These are phyloP conservation scores for Hypoxylon fuscum DNA, from an alignment of 495 filamentous ascomycete species.

Conservation along the genomic window DNA sequence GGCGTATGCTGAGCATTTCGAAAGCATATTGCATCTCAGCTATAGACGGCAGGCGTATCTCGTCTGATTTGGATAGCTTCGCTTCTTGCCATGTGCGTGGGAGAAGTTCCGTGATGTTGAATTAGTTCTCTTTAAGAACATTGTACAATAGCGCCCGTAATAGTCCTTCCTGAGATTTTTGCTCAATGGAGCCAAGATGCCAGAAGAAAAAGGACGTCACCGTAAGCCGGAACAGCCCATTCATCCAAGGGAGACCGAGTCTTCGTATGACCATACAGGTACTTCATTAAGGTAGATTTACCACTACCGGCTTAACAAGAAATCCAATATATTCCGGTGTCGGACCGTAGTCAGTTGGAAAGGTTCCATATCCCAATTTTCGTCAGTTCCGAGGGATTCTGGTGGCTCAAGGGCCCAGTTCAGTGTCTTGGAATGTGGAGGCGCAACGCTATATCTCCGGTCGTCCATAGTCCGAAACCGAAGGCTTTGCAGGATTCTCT, in stretches of 20 bases:
- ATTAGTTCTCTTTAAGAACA: constrained; percentile 29
- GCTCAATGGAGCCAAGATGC: constrained; percentile 41
- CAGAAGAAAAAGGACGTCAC: constrained; percentile 48
- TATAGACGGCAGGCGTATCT: background rate
- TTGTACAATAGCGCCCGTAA: constrained; percentile 43
- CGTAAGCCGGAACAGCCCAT: constrained; percentile 2
- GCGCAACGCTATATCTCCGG: constrained; percentile 7
- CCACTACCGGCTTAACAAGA: constrained; percentile 16
- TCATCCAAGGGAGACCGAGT: background rate
- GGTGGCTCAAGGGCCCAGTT: constrained; percentile 26
- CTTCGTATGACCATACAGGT: background rate
- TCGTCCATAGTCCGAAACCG: constrained; percentile 28
- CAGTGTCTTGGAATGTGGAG: constrained; percentile 23
- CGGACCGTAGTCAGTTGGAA: constrained; percentile 29
- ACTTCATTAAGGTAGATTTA: constrained; percentile 18
- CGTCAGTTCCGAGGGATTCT: background rate
- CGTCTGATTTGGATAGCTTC: background rate
- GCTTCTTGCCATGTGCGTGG: constrained; percentile 17
- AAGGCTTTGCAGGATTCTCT: constrained; percentile 5
- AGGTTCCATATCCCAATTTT: constrained; percentile 31
- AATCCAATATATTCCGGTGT: constrained; percentile 14
- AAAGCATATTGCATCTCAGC: background rate
- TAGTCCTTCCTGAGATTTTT: constrained; percentile 48
- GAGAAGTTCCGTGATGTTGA: constrained; percentile 6
- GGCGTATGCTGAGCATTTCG: background rate